Conservation (phyloP, 495 filamentous ascomycete species). For the Clavariopsis aquatica region DNA sequence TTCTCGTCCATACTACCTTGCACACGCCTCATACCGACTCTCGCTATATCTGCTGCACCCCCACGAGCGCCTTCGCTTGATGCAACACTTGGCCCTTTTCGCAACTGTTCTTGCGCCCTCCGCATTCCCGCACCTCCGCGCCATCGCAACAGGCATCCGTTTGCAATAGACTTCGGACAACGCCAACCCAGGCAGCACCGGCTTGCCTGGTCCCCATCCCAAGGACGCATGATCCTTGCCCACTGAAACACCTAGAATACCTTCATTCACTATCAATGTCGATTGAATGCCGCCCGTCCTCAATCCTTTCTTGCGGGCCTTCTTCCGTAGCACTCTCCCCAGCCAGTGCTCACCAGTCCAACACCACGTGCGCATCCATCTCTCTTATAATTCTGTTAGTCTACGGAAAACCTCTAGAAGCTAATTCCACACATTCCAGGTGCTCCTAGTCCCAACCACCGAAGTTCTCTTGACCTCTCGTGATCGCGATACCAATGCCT, state of each 20-base stretch:
- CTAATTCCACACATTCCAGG: conserved; percentile 48
- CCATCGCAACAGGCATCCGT: conserved; percentile 23
- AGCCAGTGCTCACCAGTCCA: conserved; percentile 90
- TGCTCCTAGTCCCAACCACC: conserved; percentile 90
- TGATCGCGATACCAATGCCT: conserved; percentile 80
- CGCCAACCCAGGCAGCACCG: conserved; percentile 11
- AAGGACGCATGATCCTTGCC: conserved; percentile 31
- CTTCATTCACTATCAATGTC: conserved; percentile 41
- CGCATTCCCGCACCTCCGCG: conserved; percentile 13
- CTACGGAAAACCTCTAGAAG: neutral
- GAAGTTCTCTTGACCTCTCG: conserved; percentile 84
- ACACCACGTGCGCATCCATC: conserved; percentile 66
- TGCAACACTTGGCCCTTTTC: conserved; percentile 1
- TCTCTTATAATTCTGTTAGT: neutral
- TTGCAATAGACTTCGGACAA: conserved; percentile 6
- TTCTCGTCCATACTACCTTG: neutral
- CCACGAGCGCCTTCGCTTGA: conserved; percentile 3
- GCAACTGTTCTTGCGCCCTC: conserved; percentile 11
- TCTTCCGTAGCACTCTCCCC: conserved; percentile 93
- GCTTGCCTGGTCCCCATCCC: conserved; percentile 17
- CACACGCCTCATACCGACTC: neutral
- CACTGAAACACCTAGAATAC: neutral
- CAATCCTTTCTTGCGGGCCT: conserved; percentile 97
- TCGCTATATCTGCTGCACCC: neutral
- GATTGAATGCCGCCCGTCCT: conserved; percentile 92